A percentile compares a stretch with the other conserved stretches of the same genome.
These are phyloP conservation scores for Solanum gracilifrons DNA, from an alignment of 257 asterid genomes.

Conservation along the genomic window DNA sequence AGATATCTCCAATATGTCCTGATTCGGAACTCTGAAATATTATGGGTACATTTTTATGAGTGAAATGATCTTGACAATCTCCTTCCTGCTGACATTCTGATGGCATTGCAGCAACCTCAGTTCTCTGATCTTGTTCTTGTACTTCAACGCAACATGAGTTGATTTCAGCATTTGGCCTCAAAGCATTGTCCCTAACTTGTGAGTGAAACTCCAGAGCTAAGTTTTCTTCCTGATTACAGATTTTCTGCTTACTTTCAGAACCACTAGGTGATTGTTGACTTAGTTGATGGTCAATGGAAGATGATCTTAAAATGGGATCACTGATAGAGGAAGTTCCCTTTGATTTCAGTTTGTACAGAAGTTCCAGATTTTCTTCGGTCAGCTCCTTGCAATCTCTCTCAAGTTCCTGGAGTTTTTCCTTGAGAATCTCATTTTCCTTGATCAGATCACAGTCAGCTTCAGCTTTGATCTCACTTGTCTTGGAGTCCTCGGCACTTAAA, in stretches of 20 bases:
- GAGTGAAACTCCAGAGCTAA: background rate
- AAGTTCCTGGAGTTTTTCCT: slow-evolving; percentile 18
- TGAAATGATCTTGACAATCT: background rate
- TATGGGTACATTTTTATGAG: background rate
- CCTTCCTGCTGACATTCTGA: slow-evolving; percentile 3
- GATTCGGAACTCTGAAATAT: background rate
- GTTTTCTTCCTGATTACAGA: background rate
- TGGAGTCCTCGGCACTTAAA: background rate
- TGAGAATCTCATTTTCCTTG: slow-evolving; percentile 8
- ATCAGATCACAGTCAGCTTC: background rate
- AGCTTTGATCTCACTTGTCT: background rate
- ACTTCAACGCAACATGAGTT: background rate
- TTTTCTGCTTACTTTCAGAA: background rate
- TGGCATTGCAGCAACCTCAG: background rate
- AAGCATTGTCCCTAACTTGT: background rate
- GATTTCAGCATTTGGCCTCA: background rate
- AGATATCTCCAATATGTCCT: background rate
- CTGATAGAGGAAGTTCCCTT: background rate
- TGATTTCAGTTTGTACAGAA: slow-evolving; percentile 8
- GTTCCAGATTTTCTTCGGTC: slow-evolving; percentile 16
- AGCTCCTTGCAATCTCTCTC: slow-evolving; percentile 21
- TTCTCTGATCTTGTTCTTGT: background rate
- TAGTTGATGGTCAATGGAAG: background rate
- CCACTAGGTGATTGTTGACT: background rate
- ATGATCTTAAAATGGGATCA: background rate